Conservation (phyloP, 768 basidiomycete species). For the Cystobasidium tubakii region DNA sequence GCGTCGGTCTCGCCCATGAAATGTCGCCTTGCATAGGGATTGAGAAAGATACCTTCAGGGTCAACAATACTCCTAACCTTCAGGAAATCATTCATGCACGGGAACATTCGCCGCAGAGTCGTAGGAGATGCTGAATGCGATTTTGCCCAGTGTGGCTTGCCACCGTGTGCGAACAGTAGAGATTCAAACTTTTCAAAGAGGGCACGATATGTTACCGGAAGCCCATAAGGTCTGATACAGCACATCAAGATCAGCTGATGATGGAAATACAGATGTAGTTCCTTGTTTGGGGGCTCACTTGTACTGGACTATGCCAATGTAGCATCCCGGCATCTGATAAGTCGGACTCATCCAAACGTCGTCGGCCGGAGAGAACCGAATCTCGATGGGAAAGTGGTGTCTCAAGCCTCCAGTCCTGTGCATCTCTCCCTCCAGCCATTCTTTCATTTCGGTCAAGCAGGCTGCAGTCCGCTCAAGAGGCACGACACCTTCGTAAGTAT, state of each 20-base stretch:
- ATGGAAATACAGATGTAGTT: neutral
- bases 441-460: slow-evolving; percentile 66
- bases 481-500: slow-evolving; percentile 92
- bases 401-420: slow-evolving; percentile 66
- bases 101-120: slow-evolving; percentile 15
- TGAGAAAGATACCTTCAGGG: slow-evolving; percentile 23
- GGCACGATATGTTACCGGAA: slow-evolving; percentile 58
- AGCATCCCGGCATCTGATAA: slow-evolving; percentile 69
- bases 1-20: slow-evolving; percentile 22
- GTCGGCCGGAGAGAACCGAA: slow-evolving; percentile 78
- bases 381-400: slow-evolving; percentile 87
- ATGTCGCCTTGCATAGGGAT: slow-evolving; percentile 25
- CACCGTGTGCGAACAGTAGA: slow-evolving; percentile 64
- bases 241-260: neutral
- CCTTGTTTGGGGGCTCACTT: slow-evolving; percentile 76
- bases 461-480: slow-evolving; percentile 63
- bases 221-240: slow-evolving; percentile 28
- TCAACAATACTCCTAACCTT: neutral
- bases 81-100: slow-evolving; percentile 8
- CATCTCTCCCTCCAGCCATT: slow-evolving; percentile 66
- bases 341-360: slow-evolving; percentile 93
- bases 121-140: slow-evolving; percentile 54
- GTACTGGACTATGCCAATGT: slow-evolving; percentile 97
- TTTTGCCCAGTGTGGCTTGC: slow-evolving; percentile 95
- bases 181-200: slow-evolving; percentile 71